A percentile compares a stretch with the other conserved stretches of the same genome.
Conservation (phyloP, 2,329 filamentous ascomycete genomes). For the Clarireedia paspali region DNA sequence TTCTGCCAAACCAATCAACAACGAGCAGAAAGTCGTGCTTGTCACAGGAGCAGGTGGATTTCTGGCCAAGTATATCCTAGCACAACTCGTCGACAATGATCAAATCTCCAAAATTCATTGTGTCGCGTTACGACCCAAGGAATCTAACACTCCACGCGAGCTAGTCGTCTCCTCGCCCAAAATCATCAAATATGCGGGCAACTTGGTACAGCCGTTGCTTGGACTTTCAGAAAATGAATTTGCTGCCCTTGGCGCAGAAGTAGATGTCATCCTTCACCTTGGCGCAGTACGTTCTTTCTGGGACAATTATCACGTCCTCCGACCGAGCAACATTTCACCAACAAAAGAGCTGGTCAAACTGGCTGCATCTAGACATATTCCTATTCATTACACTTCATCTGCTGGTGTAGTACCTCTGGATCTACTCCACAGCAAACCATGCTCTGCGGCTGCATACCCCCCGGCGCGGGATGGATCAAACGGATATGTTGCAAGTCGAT, state of each 20-base stretch:
- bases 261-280: slow-evolving; percentile 45
- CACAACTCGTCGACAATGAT: not conserved
- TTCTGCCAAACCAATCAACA: too few species aligned
- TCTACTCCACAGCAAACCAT: not conserved
- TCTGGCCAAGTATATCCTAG: not conserved
- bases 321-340: slow-evolving; percentile 29
- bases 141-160: not conserved
- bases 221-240: not conserved
- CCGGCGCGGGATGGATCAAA: slow-evolving; percentile 18
- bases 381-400: slow-evolving; percentile 33
- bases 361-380: slow-evolving; percentile 12
- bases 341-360: slow-evolving; percentile 25
- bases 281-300: slow-evolving; percentile 34
- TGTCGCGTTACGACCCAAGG: not conserved
- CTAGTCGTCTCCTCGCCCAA: not conserved
- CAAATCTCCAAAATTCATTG: not conserved
- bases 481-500: slow-evolving; percentile 31
- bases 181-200: not conserved
- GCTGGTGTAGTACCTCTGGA: slow-evolving; percentile 18
- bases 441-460: not conserved
- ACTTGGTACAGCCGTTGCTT: not conserved
- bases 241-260: slow-evolving; percentile 5
- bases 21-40: not conserved
- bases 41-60: not conserved
- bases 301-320: slow-evolving; percentile 31